Base-by-base conservation (phyloP, 331 rosid genomes). In the Stylosanthes scabra region DNA sequence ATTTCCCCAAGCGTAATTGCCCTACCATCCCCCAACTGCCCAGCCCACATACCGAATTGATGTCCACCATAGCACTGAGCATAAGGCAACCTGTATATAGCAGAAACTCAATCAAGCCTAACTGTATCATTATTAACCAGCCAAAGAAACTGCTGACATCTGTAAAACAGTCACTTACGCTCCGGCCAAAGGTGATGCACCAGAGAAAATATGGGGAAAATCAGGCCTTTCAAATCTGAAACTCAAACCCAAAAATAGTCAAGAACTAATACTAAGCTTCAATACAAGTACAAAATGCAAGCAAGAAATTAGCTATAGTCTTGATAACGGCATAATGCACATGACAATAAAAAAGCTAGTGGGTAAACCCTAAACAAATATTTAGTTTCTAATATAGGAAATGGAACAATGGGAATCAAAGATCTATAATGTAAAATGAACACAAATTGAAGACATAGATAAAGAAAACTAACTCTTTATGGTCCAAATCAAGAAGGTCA, bases 41-140 rank as follows among this genome's bases (percentile, higher is more conserved):
- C 97, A 46, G 99, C 99, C 99, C 99, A 95, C 97, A 84, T 95
- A 12, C 99, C 99, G 28, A 95, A 95, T 64, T 95, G 99, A 84
- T 95, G 97, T 49, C 99, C 99, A 3, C 99, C 99, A 74, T 95
- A 92, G 88, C 99, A 95, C 70, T 92, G 97, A 63, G 97, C 99
- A 70, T 92, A 95, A 59, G 99, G 93, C 74, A 88, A 76, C 81
- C 99, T 94, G 83, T 71, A 63, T 39, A 34, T 6, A 63, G 79
- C 42, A 56, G 63, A 81, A 56, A 25, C 61, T 63, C 61, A 79
- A 58, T 50, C 44, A 66, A 29, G 72, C 29, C 49, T 44, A 46
- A 49, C 78, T 34, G 29, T 52, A 74, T 74, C 76, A 76, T 59
- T 37, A 63, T 20, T 14, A 57, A 63, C 63, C 49, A 20, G 49